phyloP scores from a whole-genome alignment of 148 eudicot genomes.

The Camellia japonica region DNA sequence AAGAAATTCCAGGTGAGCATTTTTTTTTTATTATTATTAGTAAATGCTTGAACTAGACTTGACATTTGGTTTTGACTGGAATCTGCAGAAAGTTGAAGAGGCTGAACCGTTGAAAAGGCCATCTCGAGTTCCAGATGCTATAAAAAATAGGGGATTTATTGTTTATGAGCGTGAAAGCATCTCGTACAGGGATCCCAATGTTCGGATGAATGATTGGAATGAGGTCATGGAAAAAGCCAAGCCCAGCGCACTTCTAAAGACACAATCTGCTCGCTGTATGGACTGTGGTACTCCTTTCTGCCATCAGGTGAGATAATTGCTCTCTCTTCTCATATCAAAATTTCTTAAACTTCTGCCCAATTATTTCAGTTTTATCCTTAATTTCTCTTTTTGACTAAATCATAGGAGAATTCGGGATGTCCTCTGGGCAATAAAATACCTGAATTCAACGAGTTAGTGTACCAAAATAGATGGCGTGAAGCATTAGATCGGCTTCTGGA shows the following conservation, averaged over 20 bases:
- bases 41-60: background rate
- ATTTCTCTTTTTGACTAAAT: constrained; percentile 2
- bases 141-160: constrained; percentile 84
- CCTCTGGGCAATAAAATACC: constrained; percentile 98
- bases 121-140: constrained; percentile 65
- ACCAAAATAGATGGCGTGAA: constrained; percentile 97
- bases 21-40: background rate
- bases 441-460: constrained; percentile 90
- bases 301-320: constrained; percentile 64
- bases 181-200: constrained; percentile 77
- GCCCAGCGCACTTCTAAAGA: constrained; percentile 76
- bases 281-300: constrained; percentile 99
- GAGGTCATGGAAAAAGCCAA: constrained; percentile 86
- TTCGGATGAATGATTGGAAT: constrained; percentile 78
- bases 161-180: constrained; percentile 86
- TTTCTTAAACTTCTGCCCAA: background rate
- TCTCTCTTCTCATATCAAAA: background rate
- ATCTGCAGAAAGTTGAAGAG: constrained; percentile 37
- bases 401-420: constrained; percentile 93
- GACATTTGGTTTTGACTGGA: background rate
- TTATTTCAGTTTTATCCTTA: background rate
- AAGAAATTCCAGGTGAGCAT: background rate
- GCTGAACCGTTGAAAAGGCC: constrained; percentile 48
- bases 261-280: constrained; percentile 98
- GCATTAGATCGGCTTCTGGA: constrained; percentile 92